Evolutionary conservation across 441 rosid species (phyloP).

Genomic region (Aleurites moluccanus): DNA sequence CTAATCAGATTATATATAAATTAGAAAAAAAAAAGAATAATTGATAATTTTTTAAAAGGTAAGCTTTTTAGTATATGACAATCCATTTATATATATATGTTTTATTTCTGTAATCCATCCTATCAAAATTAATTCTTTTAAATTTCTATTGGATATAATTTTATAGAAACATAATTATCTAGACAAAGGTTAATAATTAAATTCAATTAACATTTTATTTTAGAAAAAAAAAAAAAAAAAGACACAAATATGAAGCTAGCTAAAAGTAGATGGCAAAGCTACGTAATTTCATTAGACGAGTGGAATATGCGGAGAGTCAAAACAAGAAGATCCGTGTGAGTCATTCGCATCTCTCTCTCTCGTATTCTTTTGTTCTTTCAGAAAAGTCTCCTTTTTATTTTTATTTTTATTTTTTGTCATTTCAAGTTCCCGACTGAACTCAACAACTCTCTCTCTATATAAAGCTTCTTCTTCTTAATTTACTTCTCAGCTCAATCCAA

Average conservation of each 20-base stretch:
- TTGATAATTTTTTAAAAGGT: no score
- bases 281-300: background rate
- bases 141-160: no score
- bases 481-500: background rate
- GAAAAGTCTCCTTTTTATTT: background rate
- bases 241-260: background rate
- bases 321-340: slow-evolving; percentile 36
- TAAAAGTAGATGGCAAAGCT: background rate
- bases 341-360: slow-evolving; percentile 32
- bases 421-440: background rate
- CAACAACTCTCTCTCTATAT: background rate
- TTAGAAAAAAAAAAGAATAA: no score
- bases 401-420: no score
- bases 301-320: slow-evolving; percentile 33
- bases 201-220: background rate
- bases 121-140: no score
- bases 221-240: background rate
- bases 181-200: no score
- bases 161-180: no score
- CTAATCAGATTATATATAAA: no score
- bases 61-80: no score
- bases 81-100: no score
- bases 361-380: slow-evolving; percentile 2
- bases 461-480: background rate
- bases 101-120: no score